A percentile compares a stretch with the other conserved stretches of the same genome.
Evolutionary conservation across 495 filamentous ascomycete genomes (phyloP).

Genomic region (Penicillium diatomitis): DNA sequence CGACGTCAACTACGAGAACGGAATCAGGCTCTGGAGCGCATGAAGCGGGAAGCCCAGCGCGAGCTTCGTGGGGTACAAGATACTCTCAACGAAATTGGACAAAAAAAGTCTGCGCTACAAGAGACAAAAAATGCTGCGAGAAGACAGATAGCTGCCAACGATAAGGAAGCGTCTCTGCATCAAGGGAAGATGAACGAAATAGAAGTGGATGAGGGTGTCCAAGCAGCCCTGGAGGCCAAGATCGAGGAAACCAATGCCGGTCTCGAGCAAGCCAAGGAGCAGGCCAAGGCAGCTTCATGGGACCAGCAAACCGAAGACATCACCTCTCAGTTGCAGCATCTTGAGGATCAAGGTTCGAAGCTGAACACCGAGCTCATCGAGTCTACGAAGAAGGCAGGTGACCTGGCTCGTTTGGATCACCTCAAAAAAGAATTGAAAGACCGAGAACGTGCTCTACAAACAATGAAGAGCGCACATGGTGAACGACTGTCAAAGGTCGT

Average conservation of each 20-base stretch:
- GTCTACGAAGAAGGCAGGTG: slow-evolving; percentile 65
- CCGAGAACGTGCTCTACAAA: slow-evolving; percentile 59
- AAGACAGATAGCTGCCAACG: slow-evolving; percentile 58
- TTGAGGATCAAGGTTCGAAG: slow-evolving; percentile 59
- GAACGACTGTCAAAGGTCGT: slow-evolving; percentile 56
- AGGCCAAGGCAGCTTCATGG: slow-evolving; percentile 51
- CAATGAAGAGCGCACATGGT: slow-evolving; percentile 65
- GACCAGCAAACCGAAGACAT: slow-evolving; percentile 57
- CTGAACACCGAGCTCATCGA: slow-evolving; percentile 70
- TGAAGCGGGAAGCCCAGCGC: slow-evolving; percentile 60
- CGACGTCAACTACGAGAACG: slow-evolving; percentile 69
- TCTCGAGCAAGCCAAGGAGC: slow-evolving; percentile 51
- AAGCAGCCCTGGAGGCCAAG: slow-evolving; percentile 62
- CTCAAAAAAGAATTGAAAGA: slow-evolving; percentile 68
- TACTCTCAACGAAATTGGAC: slow-evolving; percentile 57
- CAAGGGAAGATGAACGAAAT: slow-evolving; percentile 60
- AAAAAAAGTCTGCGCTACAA: slow-evolving; percentile 54
- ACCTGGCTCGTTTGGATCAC: slow-evolving; percentile 69
- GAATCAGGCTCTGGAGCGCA: slow-evolving; percentile 60
- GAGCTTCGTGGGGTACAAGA: slow-evolving; percentile 59
- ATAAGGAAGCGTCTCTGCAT: slow-evolving; percentile 51
- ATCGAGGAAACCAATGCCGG: slow-evolving; percentile 57
- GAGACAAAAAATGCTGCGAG: slow-evolving; percentile 62
- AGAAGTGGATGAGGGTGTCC: slow-evolving; percentile 73
- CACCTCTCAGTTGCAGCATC: slow-evolving; percentile 49